Base-by-base conservation (phyloP, 108 stramenopile species). In the Nannochloropsis gaditana region DNA sequence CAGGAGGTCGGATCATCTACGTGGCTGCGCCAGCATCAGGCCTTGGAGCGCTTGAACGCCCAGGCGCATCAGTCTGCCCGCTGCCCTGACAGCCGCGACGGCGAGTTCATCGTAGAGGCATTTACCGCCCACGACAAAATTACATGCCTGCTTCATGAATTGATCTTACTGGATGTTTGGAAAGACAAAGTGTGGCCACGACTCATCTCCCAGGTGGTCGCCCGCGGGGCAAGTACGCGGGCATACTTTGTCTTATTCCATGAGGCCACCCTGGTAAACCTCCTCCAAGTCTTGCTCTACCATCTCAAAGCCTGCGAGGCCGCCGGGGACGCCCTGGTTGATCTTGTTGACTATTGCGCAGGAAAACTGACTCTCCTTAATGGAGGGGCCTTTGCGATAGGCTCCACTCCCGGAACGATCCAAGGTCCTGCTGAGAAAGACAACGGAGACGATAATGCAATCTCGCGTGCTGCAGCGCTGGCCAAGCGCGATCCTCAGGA, bases 51-150 rank as follows among this genome's bases (percentile, higher is more conserved):
- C 84, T 83, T 93, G 31, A 93, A 93, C 84, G 42, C 90, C 42
- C 92, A 93, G 86, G 92, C 93, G 9, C 93, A 93, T 84, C 89
- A 89, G n/a, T 73, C 59, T 15, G 59, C 59, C 59, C 59, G 59
- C 1, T 73, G 59, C 59, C 59, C 59, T 15, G 59, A 73, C 59
- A 44, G 81, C 42, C 79, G 90, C 31, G 43, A 89, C 19, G 93
- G 92, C 80, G 92, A 92, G 81, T 93, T 88, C 83, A 88, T 93
- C 19, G 80, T 93, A 5, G 93, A 93, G 80, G 87, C 92, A 11
- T 43, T 93, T 41, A 79, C 91, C 73, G 92, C 93, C 41, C 92
- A 90, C 42, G 85, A 91, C 79, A 92, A 93, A 84, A 73, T 93
- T 2, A 79, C 45, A 11, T 42, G 85, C 9, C 43, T 93, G 44